Base-by-base conservation (phyloP, 2,329 filamentous ascomycete species). In the Zasmidium cellare region DNA sequence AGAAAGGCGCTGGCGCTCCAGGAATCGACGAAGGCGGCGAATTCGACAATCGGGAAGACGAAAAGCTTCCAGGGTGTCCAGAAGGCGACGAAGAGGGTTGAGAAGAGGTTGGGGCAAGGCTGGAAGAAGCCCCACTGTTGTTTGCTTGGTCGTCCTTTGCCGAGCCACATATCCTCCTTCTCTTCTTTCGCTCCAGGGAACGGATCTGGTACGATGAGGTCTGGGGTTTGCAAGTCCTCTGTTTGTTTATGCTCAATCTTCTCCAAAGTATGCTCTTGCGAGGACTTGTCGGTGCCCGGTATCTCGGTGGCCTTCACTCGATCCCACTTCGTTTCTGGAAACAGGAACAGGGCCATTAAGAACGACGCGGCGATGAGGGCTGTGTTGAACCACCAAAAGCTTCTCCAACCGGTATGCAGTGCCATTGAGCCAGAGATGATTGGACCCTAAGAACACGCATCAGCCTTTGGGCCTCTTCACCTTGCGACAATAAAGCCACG, bases 361-460 rank as follows among this genome's bases (percentile, higher is more conserved):
- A 82, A 71, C 0, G 79, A 78, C 2, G 82, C 65, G 1, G 74
- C 80, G 2, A 85, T 71, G 1, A 87, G 51, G 1, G 69, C 85
- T 1, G 83, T 81, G 61, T 87, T 87, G 61, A 88, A 75, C 85
- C 85, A 88, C 82, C 84, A 88, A 69, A 88, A 88, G 65, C 75
- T 84, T 23, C 83, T 76, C 82, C 83, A 87, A 48, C 84, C 84
- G 3, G 80, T 68, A 35, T 82, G 78, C 46, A 82, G 74, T 1
- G 83, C 79, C 84, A 88, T 88, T 0, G 82, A 73, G 1, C 86
- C 86, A 1, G 83, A 76, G 49, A 86, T 78, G 57, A 86, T 86
- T 56, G 60, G 49, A n/a, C n/a, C n/a, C n/a, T n/a, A n/a, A n/a
- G n/a, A n/a, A n/a, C n/a, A n/a, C n/a, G n/a, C n/a, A n/a, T n/a